phyloP scores from a whole-genome alignment of 2,329 filamentous ascomycete genomes.

The Diaporthe humulicola region DNA sequence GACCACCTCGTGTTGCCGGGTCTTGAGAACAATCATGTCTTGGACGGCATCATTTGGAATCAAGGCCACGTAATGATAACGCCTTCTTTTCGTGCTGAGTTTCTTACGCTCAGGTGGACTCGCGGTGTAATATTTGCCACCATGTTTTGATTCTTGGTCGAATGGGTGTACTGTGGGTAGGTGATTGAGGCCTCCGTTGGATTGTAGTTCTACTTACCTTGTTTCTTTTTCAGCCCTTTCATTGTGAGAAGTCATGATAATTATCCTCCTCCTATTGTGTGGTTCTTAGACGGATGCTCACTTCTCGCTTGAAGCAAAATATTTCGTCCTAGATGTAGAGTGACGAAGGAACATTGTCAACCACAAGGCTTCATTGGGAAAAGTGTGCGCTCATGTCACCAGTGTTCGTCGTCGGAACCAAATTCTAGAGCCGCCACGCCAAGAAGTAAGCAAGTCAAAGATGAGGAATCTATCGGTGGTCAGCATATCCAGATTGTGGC shows the following conservation, averaged over 20 bases:
- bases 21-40: neutral
- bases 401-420: neutral
- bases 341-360: no score
- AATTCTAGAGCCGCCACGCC: neutral
- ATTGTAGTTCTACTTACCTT: neutral
- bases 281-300: no score
- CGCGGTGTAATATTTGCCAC: neutral
- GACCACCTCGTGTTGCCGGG: neutral
- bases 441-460: neutral
- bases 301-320: neutral
- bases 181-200: neutral
- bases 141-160: neutral
- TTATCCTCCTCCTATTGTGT: neutral
- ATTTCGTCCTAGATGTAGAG: no score
- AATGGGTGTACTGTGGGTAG: neutral
- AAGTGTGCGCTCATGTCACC: neutral
- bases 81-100: neutral
- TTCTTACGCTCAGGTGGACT: neutral
- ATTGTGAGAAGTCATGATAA: no score
- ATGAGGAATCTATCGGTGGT: neutral
- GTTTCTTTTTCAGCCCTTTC: neutral
- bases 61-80: neutral
- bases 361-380: no score
- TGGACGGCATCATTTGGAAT: neutral
- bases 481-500: neutral